Conservation (phyloP, 2,329 filamentous ascomycete species). For the Fusarium cicatricum region DNA sequence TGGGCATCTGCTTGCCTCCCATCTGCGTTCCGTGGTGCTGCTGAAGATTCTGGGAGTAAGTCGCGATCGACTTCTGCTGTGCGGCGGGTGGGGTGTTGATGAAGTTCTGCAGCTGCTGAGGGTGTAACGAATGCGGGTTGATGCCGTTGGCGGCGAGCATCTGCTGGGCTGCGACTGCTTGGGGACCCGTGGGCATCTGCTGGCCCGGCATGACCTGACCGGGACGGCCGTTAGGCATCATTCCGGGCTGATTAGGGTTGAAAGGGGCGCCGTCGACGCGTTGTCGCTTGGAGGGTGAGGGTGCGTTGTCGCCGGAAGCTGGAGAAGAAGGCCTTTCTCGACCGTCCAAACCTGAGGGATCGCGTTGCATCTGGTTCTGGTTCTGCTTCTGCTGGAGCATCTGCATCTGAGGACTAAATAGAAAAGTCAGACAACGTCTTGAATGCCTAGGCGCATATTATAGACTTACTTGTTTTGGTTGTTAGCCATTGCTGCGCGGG, state of each 20-base stretch:
- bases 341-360: conserved; percentile 86
- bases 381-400: conserved; percentile 72
- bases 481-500: conserved; percentile 80
- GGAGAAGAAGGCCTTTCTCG: conserved; percentile 84
- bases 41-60: conserved; percentile 85
- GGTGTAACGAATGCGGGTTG: conserved; percentile 75
- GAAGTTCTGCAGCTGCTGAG: conserved; percentile 76
- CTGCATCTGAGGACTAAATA: conserved; percentile 71
- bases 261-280: conserved; percentile 77
- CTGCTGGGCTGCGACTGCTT: conserved; percentile 62
- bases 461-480: conserved; percentile 73
- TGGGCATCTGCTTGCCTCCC: conserved; percentile 82
- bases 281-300: conserved; percentile 90
- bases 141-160: conserved; percentile 75
- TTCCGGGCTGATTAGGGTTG: conserved; percentile 73
- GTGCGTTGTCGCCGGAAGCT: conserved; percentile 83
- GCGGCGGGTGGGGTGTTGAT: conserved; percentile 63
- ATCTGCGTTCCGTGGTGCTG: conserved; percentile 84
- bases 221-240: conserved; percentile 79
- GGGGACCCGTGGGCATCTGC: conserved; percentile 66
- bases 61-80: conserved; percentile 85
- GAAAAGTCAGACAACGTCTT: conserved; percentile 17
- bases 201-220: conserved; percentile 76
- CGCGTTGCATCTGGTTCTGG: conserved; percentile 85
- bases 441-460: background rate